Percentiles rank a stretch among this genome's conserved stretches.
phyloP scores from a whole-genome alignment of 495 filamentous ascomycete species.

The Penicillium simplicissimum region DNA sequence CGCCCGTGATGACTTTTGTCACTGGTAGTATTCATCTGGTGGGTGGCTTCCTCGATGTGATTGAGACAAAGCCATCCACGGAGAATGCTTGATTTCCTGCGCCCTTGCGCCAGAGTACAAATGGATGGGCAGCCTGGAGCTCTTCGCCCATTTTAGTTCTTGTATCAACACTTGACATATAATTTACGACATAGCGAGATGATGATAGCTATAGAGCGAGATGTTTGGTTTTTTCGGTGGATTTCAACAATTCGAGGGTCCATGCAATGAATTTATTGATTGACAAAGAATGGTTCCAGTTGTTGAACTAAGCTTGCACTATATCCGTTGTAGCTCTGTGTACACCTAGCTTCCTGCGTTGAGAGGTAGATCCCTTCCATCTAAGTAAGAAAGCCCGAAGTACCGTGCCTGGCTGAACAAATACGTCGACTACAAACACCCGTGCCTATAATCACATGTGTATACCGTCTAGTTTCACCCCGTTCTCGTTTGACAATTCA shows the following conservation, averaged over 20 bases:
- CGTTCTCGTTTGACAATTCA: neutral
- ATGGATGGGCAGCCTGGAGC: conserved; percentile 20
- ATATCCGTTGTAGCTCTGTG: neutral
- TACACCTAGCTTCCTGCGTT: neutral
- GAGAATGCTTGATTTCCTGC: conserved; percentile 18
- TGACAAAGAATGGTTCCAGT: no score
- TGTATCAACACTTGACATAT: conserved; percentile 35
- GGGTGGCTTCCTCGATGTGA: conserved; percentile 73
- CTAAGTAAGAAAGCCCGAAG: neutral
- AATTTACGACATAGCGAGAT: conserved; percentile 14
- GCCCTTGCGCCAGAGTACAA: neutral
- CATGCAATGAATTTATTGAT: conserved; percentile 6
- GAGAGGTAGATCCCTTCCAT: neutral
- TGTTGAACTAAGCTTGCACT: neutral
- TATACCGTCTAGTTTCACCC: neutral
- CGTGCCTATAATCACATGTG: neutral
- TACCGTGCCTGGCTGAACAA: neutral
- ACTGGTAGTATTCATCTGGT: conserved; percentile 92
- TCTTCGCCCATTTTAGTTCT: conserved; percentile 19
- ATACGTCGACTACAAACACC: neutral
- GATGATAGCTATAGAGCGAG: conserved; percentile 25
- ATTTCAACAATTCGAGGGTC: conserved; percentile 35
- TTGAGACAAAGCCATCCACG: conserved; percentile 58
- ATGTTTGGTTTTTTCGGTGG: conserved; percentile 20
- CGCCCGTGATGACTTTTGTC: conserved; percentile 54